phyloP scores from a whole-genome alignment of 352 stramenopile genomes.

The Thraustotheca clavata region DNA sequence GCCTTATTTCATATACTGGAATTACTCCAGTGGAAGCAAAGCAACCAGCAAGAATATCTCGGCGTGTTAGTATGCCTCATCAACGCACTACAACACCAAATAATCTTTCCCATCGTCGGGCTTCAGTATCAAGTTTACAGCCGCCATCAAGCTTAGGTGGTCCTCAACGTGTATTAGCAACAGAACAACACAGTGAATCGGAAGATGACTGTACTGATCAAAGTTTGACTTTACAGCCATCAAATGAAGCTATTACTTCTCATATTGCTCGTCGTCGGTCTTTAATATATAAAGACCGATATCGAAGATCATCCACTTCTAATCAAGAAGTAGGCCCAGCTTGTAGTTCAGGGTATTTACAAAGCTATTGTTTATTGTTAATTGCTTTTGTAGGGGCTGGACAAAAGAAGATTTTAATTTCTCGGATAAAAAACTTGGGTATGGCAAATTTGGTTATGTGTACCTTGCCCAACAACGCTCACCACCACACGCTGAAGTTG shows the following conservation, averaged over 20 bases:
- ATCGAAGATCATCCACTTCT: neutral
- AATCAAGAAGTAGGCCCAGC: neutral
- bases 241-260: no score
- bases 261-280: neutral
- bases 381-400: neutral
- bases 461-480: conserved; percentile 70
- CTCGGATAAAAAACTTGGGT: conserved; percentile 59
- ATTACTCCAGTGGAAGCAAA: neutral
- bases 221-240: no score
- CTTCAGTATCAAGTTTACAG: no score
- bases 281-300: neutral
- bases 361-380: neutral
- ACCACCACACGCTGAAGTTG: conserved; percentile 47
- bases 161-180: conserved; percentile 16
- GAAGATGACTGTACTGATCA: neutral
- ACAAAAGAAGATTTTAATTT: conserved; percentile 46
- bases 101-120: neutral
- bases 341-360: neutral
- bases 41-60: neutral
- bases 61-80: conserved; percentile 4
- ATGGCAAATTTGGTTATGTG: conserved; percentile 82
- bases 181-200: neutral
- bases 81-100: neutral
- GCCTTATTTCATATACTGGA: conserved; percentile 4
- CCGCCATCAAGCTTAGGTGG: no score